A percentile compares a stretch with the other conserved stretches of the same genome.
These are phyloP conservation scores for Starmerella potacharoeniae DNA, from an alignment of 805 yeast genomes.

Conservation along the genomic window DNA sequence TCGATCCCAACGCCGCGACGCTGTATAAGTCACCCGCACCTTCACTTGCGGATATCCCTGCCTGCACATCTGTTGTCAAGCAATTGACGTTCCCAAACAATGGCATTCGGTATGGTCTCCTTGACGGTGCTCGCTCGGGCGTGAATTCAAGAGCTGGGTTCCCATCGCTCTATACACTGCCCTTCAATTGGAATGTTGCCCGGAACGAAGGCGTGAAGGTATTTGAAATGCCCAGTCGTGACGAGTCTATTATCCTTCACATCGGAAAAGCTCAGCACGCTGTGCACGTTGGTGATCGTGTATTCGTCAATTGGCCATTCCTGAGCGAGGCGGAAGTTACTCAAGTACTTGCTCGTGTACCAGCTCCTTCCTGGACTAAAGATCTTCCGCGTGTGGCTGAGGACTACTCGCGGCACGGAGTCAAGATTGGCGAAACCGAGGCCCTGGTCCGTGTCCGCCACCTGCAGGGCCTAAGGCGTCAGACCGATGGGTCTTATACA, in stretches of 20 bases:
- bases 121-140: conserved; percentile 59
- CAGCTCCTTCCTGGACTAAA: conserved; percentile 35
- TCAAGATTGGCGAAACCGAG: conserved; percentile 41
- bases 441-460: conserved; percentile 60
- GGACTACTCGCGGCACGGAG: conserved; percentile 46
- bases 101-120: conserved; percentile 39
- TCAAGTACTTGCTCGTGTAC: conserved; percentile 44
- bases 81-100: background rate
- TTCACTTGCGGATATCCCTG: conserved; percentile 60
- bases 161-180: conserved; percentile 68
- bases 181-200: conserved; percentile 43
- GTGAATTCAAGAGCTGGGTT: conserved; percentile 73
- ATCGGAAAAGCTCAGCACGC: conserved; percentile 37
- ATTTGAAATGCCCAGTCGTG: conserved; percentile 74
- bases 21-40: conserved; percentile 67
- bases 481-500: conserved; percentile 57
- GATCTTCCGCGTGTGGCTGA: conserved; percentile 33
- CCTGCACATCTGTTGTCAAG: conserved; percentile 39
- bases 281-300: conserved; percentile 39
- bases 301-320: conserved; percentile 85
- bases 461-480: conserved; percentile 67
- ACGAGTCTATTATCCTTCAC: conserved; percentile 65
- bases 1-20: conserved; percentile 62
- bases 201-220: conserved; percentile 52
- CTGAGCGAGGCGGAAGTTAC: conserved; percentile 67